These are phyloP conservation scores for Tylopilus sp. DNA, from an alignment of 768 basidiomycete genomes.

Conservation along the genomic window DNA sequence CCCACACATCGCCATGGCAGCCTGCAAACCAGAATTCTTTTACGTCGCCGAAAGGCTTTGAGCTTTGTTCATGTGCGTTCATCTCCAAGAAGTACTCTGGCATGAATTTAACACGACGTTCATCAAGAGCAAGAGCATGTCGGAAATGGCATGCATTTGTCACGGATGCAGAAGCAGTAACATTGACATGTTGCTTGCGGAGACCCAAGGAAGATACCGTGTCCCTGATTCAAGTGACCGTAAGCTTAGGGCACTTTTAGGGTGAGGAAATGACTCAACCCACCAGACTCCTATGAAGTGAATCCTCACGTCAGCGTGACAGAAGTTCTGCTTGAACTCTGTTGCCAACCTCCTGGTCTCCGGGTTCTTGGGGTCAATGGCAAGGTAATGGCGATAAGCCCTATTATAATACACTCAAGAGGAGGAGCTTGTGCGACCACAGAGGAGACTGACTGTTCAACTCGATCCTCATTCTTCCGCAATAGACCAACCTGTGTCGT, in stretches of 20 bases:
- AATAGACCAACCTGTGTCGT: neutral
- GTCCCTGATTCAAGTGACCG: constrained; percentile 6
- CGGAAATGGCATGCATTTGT: constrained; percentile 12
- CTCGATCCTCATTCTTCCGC: neutral
- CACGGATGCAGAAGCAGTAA: constrained; percentile 4
- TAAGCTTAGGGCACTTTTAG: neutral
- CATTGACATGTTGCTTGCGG: neutral
- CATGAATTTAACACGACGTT: constrained; percentile 12
- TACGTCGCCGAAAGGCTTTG: neutral
- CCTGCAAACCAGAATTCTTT: constrained; percentile 16
- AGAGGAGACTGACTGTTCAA: neutral
- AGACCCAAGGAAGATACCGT: constrained; percentile 13
- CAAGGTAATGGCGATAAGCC: neutral
- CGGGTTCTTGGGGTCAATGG: constrained; percentile 26
- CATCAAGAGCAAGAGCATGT: constrained; percentile 14
- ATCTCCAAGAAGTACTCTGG: constrained; percentile 12
- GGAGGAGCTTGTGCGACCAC: neutral
- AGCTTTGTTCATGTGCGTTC: neutral
- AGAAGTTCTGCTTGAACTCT: constrained; percentile 30
- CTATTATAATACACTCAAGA: neutral
- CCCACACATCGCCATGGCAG: constrained; percentile 10
- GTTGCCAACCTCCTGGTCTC: constrained; percentile 3
- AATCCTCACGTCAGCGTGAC: constrained; percentile 18
- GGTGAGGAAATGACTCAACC: neutral
- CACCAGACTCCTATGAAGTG: constrained; percentile 38